A percentile compares a stretch with the other conserved stretches of the same genome.
Evolutionary conservation across 2,329 filamentous ascomycete species (phyloP).

Genomic region (Talaromyces sp.): DNA sequence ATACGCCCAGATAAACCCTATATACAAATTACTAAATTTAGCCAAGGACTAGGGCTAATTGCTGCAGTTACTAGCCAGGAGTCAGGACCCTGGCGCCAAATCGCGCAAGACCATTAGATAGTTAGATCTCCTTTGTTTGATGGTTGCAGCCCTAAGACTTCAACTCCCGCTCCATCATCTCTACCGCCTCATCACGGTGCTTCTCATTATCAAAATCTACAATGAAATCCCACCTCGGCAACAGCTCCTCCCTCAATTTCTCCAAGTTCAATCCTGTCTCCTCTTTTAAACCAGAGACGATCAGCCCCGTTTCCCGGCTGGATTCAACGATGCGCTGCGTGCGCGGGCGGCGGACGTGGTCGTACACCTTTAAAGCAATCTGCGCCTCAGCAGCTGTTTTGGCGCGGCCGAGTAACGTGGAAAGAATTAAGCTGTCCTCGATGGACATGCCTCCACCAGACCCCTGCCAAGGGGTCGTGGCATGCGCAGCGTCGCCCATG

Average conservation of each 20-base stretch:
- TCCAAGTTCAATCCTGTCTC: background rate
- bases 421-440: slow-evolving; percentile 34
- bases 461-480: slow-evolving; percentile 34
- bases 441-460: slow-evolving; percentile 36
- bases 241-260: background rate
- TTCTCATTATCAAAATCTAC: slow-evolving; percentile 13
- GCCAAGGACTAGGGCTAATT: background rate
- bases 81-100: background rate
- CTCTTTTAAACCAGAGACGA: background rate
- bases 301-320: slow-evolving; percentile 23
- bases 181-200: slow-evolving; percentile 33
- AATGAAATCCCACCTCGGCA: slow-evolving; percentile 8
- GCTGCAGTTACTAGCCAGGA: background rate
- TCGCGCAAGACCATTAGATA: background rate
- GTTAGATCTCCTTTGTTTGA: background rate
- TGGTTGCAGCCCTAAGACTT: too few species aligned
- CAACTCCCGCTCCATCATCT: slow-evolving; percentile 29
- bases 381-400: slow-evolving; percentile 1
- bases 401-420: slow-evolving; percentile 23
- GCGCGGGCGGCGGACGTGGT: slow-evolving; percentile 41
- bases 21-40: background rate
- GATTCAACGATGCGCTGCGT: slow-evolving; percentile 44
- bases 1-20: too few species aligned
- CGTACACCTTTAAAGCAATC: slow-evolving; percentile 43
- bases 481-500: slow-evolving; percentile 38